Evolutionary conservation across 202 grass and related monocot species (phyloP).

Genomic region (Alloteropsis angusta): DNA sequence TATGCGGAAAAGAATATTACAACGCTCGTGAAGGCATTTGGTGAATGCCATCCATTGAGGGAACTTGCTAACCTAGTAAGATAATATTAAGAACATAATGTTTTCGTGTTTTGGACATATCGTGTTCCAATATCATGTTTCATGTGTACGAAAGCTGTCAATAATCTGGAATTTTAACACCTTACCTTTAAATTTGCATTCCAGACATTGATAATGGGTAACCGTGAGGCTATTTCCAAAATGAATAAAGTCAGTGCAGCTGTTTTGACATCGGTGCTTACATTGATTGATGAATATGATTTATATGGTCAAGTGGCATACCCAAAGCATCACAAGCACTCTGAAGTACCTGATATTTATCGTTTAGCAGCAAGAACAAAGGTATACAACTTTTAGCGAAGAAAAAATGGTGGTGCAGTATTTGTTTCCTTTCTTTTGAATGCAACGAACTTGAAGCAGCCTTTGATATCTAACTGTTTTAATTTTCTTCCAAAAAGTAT

Average conservation of each 20-base stretch:
- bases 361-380: slow-evolving; percentile 90
- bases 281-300: slow-evolving; percentile 95
- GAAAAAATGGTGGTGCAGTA: not conserved
- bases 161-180: slow-evolving; percentile 16
- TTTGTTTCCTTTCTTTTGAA: not conserved
- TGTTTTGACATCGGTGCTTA: slow-evolving; percentile 86
- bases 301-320: slow-evolving; percentile 99
- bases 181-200: slow-evolving; percentile 27
- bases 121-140: not conserved
- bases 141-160: not conserved
- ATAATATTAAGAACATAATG: not conserved
- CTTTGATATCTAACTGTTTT: slow-evolving; percentile 12
- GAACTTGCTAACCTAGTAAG: slow-evolving; percentile 97
- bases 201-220: slow-evolving; percentile 97
- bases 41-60: slow-evolving; percentile 85
- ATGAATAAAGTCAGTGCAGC: slow-evolving; percentile 85
- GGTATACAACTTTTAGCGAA: slow-evolving; percentile 30
- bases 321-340: slow-evolving; percentile 93
- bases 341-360: slow-evolving; percentile 93
- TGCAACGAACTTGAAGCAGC: not conserved
- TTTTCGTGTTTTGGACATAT: slow-evolving; percentile 1
- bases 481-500: not conserved
- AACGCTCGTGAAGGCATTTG: slow-evolving; percentile 94
- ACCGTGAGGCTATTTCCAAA: slow-evolving; percentile 89
- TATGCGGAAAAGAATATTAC: slow-evolving; percentile 98